phyloP scores from a whole-genome alignment of 2,329 filamentous ascomycete genomes.

The Plenodomus biglobosus region DNA sequence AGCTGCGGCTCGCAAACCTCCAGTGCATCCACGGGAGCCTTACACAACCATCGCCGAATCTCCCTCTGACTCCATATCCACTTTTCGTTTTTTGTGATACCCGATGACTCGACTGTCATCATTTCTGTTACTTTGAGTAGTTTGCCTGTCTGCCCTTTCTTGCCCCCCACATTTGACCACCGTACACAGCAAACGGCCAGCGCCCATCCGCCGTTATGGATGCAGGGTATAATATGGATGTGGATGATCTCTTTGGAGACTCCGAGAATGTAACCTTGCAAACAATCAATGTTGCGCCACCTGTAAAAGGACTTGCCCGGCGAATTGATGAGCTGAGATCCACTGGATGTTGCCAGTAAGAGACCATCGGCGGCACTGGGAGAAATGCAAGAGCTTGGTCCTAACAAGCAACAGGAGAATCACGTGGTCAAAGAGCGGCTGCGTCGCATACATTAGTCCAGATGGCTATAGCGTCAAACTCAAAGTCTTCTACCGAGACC shows the following conservation, averaged over 20 bases:
- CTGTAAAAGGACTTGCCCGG: constrained; percentile 68
- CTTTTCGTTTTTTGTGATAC: constrained; percentile 24
- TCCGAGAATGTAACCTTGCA: constrained; percentile 61
- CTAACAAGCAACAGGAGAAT: constrained; percentile 61
- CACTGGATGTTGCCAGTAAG: constrained; percentile 80
- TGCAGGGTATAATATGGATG: constrained; percentile 42
- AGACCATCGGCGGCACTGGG: constrained; percentile 15
- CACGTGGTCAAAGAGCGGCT: constrained; percentile 85
- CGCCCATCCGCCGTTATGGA: constrained; percentile 57
- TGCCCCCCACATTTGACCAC: not conserved
- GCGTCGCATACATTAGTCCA: constrained; percentile 76
- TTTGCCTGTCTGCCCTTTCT: constrained; percentile 3
- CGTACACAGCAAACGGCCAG: not conserved
- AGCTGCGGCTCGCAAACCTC: constrained; percentile 13
- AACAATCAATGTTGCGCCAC: constrained; percentile 56
- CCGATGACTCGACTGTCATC: constrained; percentile 11
- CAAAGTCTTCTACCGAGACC: constrained; percentile 69
- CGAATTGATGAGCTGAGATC: constrained; percentile 75
- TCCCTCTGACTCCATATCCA: not conserved
- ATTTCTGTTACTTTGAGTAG: not conserved
- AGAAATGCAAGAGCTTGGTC: not conserved
- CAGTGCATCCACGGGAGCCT: constrained; percentile 8
- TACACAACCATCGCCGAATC: constrained; percentile 7
- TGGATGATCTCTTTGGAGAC: constrained; percentile 53
- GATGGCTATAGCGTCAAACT: constrained; percentile 73